Evolutionary conservation across 2,329 filamentous ascomycete species (phyloP).

Genomic region (Ceratocystis harringtonii): DNA sequence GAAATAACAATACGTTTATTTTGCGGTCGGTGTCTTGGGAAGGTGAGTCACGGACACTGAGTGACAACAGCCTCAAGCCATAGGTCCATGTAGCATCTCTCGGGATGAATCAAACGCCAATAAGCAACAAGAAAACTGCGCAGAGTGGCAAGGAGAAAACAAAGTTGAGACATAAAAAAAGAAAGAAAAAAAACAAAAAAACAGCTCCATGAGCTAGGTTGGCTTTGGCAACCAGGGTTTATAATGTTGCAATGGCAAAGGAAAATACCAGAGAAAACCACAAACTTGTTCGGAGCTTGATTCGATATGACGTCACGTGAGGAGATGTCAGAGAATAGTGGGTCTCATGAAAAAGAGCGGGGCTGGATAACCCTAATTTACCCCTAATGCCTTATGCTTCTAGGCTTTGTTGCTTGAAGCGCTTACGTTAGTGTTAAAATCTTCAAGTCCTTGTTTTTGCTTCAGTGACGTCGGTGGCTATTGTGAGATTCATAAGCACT

Average conservation of each 20-base stretch:
- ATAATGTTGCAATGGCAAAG: neutral
- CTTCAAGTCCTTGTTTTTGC: neutral
- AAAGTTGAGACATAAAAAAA: neutral
- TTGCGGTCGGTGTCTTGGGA: neutral
- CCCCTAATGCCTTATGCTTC: neutral
- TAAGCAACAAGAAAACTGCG: no score
- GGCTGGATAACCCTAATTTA: neutral
- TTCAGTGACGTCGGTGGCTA: neutral
- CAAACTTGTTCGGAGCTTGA: neutral
- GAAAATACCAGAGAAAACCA: neutral
- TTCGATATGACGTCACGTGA: neutral
- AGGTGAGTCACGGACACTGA: neutral
- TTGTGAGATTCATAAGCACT: neutral
- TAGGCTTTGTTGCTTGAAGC: neutral
- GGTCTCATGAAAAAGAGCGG: neutral
- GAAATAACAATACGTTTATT: no score
- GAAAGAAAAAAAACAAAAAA: neutral
- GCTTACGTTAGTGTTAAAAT: neutral
- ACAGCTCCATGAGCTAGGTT: neutral
- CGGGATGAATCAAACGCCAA: neutral
- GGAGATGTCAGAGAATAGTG: neutral
- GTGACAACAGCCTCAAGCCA: neutral
- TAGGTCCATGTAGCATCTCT: neutral
- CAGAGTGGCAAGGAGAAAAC: no score
- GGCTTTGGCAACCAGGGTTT: neutral